Evolutionary conservation across 2,329 filamentous ascomycete genomes (phyloP).

Genomic region (Pyrenophora graminea): DNA sequence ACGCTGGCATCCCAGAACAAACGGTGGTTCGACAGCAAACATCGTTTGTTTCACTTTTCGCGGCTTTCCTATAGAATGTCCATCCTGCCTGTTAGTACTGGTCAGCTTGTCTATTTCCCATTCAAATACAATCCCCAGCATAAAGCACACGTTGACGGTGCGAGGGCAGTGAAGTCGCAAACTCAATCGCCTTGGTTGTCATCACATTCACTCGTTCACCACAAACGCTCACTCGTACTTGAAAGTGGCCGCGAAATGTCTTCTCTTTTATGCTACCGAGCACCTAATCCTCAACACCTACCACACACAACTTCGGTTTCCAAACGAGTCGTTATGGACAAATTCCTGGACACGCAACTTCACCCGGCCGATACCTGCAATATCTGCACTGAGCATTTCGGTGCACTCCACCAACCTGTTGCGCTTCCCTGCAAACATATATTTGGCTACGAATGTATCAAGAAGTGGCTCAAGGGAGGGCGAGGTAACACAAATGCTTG

Average conservation of each 20-base stretch:
- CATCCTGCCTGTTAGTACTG: too few relatives aligned
- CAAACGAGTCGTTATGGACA: constrained; percentile 25
- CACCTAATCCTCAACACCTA: background rate
- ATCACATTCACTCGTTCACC: background rate
- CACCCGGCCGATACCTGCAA: constrained; percentile 32
- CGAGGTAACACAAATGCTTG: constrained; percentile 32
- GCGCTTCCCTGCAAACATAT: constrained; percentile 39
- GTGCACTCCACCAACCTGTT: constrained; percentile 31
- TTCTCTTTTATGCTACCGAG: too few relatives aligned
- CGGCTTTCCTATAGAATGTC: too few relatives aligned
- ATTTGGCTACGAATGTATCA: constrained; percentile 38
- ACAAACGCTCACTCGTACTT: constrained; percentile 2
- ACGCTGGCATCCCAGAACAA: too few relatives aligned
- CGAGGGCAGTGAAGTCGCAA: constrained; percentile 1
- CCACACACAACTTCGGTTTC: background rate
- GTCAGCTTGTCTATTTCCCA: too few relatives aligned
- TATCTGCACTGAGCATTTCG: constrained; percentile 36
- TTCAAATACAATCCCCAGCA: too few relatives aligned
- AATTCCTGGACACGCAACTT: constrained; percentile 31
- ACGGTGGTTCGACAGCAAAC: too few relatives aligned
- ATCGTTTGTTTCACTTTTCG: too few relatives aligned
- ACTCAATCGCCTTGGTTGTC: background rate
- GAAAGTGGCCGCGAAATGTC: background rate
- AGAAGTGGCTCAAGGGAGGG: constrained; percentile 31
- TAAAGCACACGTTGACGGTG: too few relatives aligned